These are phyloP conservation scores for Macrotyloma uniflorum DNA, from an alignment of 306 rosid genomes.

Conservation along the genomic window DNA sequence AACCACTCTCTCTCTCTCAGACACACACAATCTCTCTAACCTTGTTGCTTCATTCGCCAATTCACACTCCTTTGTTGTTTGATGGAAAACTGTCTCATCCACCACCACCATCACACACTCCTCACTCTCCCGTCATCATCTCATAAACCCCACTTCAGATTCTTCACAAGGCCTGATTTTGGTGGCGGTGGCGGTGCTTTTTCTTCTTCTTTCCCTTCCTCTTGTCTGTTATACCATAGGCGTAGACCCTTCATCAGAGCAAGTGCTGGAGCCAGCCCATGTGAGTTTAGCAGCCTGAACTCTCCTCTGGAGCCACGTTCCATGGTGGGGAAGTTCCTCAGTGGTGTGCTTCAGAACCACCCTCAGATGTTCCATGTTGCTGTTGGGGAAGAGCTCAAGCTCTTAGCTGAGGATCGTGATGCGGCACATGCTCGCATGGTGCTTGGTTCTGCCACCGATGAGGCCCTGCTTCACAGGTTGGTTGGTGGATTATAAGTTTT, in stretches of 20 bases:
- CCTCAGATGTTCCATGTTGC: constrained; percentile 76
- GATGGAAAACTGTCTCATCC: constrained; percentile 48
- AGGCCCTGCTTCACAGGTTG: constrained; percentile 90
- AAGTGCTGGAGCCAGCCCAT: constrained; percentile 44
- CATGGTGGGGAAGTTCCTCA: constrained; percentile 60
- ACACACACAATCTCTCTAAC: neutral
- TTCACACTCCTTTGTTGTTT: neutral
- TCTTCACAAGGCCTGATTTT: constrained; percentile 13
- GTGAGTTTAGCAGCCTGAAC: constrained; percentile 60
- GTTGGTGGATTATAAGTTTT: constrained; percentile 41
- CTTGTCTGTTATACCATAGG: neutral
- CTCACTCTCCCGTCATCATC: constrained; percentile 21
- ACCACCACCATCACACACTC: neutral
- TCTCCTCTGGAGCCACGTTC: constrained; percentile 77
- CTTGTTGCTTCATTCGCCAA: neutral
- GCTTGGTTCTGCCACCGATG: constrained; percentile 52
- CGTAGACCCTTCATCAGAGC: constrained; percentile 2
- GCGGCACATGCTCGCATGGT: constrained; percentile 63
- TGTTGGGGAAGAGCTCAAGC: constrained; percentile 69
- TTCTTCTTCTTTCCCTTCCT: neutral
- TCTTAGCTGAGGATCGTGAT: constrained; percentile 70
- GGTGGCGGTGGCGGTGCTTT: neutral
- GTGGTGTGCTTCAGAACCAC: constrained; percentile 80
- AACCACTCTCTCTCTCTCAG: neutral
- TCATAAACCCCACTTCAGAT: constrained; percentile 11